phyloP scores from a whole-genome alignment of 225 moss, liverwort and hornwort genomes.

The Bryum argenteum region DNA sequence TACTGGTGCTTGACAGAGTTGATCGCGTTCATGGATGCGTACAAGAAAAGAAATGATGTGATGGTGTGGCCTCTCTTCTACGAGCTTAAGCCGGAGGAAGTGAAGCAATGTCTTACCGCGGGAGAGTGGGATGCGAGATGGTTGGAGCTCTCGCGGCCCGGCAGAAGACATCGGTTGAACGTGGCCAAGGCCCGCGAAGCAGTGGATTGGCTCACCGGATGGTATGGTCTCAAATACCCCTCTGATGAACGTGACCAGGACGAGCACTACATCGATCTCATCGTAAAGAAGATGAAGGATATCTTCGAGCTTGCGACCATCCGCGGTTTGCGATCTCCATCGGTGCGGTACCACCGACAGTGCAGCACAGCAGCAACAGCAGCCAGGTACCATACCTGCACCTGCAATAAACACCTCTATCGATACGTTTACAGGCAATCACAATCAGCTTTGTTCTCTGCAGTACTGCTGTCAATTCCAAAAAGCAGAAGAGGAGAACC shows the following conservation, averaged over 20 bases:
- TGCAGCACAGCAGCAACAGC: too few relatives aligned
- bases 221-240: rapidly evolving
- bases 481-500: too few relatives aligned
- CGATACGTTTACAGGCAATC: too few relatives aligned
- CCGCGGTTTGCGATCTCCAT: too few relatives aligned
- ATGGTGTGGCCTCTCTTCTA: not conserved
- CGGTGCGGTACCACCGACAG: too few relatives aligned
- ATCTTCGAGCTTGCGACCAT: rapidly evolving
- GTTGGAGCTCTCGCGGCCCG: rapidly evolving
- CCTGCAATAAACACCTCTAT: too few relatives aligned
- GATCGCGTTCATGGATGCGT: not conserved
- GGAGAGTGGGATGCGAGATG: not conserved
- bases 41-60: not conserved
- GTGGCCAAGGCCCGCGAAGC: not conserved
- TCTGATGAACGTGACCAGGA: rapidly evolving
- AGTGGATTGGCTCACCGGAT: rapidly evolving
- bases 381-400: too few relatives aligned
- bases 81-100: rapidly evolving
- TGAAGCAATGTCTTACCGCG: rapidly evolving
- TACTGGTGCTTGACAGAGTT: not conserved
- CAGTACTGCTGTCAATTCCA: too few relatives aligned
- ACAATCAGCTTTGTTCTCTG: too few relatives aligned
- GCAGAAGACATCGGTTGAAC: not conserved
- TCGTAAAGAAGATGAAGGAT: rapidly evolving
- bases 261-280: rapidly evolving